phyloP scores from a whole-genome alignment of 163 green algal species.

The Chlamydomonas reinhardtii region DNA sequence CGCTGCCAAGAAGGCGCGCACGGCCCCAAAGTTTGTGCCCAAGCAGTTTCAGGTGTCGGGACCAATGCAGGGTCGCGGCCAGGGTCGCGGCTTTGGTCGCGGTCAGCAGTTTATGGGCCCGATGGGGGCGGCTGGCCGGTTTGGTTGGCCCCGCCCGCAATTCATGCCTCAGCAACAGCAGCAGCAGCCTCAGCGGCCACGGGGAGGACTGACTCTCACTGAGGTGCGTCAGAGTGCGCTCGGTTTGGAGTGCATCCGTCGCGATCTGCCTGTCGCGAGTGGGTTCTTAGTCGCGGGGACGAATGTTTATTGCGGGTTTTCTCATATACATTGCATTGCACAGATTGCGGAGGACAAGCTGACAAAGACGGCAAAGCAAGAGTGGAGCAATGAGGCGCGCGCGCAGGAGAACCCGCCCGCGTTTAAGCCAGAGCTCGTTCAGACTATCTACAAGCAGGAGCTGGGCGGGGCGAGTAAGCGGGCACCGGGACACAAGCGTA shows the following conservation, averaged over 20 bases:
- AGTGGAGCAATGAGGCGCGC: conserved; percentile 71
- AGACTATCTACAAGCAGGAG: conserved; percentile 85
- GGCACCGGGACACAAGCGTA: conserved; percentile 69
- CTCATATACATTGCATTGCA: too few relatives aligned
- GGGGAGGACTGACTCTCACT: conserved; percentile 5
- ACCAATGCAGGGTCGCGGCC: too few relatives aligned
- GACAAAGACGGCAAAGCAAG: conserved; percentile 72
- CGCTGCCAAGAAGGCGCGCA: conserved; percentile 12
- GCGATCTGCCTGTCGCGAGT: too few relatives aligned
- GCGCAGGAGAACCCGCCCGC: not conserved
- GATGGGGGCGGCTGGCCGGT: too few relatives aligned
- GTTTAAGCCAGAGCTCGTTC: conserved; percentile 78
- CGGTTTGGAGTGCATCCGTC: too few relatives aligned
- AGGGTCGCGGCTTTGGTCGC: too few relatives aligned
- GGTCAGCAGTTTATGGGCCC: too few relatives aligned
- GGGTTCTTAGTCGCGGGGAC: too few relatives aligned
- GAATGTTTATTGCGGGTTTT: too few relatives aligned
- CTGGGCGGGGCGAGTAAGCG: conserved; percentile 63
- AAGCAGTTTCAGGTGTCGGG: conserved; percentile 21
- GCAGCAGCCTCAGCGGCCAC: not conserved
- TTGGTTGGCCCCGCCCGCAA: too few relatives aligned
- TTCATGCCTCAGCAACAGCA: conserved; percentile 6
- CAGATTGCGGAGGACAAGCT: conserved; percentile 77
- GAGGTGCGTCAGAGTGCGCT: conserved; percentile 11
- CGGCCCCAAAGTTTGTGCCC: conserved; percentile 40